Percentiles rank a stretch among this genome's conserved stretches.
phyloP scores from a whole-genome alignment of 1,284 basidiomycete genomes.

The Fomitopsis betulina region DNA sequence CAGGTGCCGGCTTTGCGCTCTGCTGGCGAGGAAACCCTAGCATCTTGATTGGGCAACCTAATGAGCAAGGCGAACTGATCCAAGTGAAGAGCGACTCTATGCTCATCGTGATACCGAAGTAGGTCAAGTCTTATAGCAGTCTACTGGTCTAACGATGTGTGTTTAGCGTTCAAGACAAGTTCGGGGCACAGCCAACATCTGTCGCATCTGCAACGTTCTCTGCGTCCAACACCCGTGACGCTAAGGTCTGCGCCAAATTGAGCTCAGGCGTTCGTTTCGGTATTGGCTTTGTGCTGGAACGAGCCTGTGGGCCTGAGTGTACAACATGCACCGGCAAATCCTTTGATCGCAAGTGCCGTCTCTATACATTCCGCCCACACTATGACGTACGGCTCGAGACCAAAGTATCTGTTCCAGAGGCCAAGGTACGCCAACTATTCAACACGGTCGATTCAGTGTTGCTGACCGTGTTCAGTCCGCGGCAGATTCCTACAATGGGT shows the following conservation, averaged over 20 bases:
- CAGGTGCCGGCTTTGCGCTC: constrained; percentile 87
- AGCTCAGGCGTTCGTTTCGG: constrained; percentile 91
- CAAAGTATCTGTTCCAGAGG: constrained; percentile 37
- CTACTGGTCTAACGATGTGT: background rate
- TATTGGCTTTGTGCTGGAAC: constrained; percentile 80
- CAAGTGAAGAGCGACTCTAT: constrained; percentile 84
- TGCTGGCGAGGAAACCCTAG: constrained; percentile 81
- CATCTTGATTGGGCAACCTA: constrained; percentile 71
- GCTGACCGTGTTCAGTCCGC: constrained; percentile 30
- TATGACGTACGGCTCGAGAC: constrained; percentile 71
- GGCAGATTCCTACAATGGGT: constrained; percentile 83
- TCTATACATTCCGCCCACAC: constrained; percentile 83
- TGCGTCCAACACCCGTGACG: constrained; percentile 32
- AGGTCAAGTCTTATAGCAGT: constrained; percentile 20
- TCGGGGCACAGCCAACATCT: constrained; percentile 12
- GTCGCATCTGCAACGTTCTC: background rate
- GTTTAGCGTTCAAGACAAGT: constrained; percentile 27
- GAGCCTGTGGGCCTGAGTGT: constrained; percentile 81
- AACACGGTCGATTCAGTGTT: background rate
- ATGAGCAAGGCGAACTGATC: constrained; percentile 75
- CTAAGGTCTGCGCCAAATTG: constrained; percentile 71
- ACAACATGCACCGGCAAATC: constrained; percentile 54
- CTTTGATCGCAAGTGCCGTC: constrained; percentile 78
- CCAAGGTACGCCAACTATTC: constrained; percentile 42
- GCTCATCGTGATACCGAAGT: constrained; percentile 83